Evolutionary conservation across 1,284 basidiomycete species (phyloP), one percentile per base, ranked within the genome.

Genomic region (Golubevia pallescens): DNA sequence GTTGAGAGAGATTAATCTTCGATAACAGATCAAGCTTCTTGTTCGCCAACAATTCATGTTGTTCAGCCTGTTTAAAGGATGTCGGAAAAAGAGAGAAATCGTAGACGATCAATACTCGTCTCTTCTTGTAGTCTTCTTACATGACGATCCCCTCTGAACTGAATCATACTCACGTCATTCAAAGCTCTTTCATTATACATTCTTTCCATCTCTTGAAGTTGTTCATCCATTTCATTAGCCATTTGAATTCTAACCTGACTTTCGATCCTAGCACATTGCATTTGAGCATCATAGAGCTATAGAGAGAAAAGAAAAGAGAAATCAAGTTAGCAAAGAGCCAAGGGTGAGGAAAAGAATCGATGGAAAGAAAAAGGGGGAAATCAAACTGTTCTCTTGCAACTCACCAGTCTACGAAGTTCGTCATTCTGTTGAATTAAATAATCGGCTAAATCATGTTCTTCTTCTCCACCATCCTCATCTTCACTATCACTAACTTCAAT

Each of bases 21-120:
- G 76, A 70, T n/a, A 85, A 63, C 16, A 85, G 64, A 48, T 85
- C 82, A 57, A 85, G 73, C 68, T 84, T 85, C 48, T 71, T 67
- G 62, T 84, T 81, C 28, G 75, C 67, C 56, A 81, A 76, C 7
- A 73, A 65, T 19, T 78, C 78, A 56, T 75, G 75, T 16, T 74
- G 62, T 61, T 77, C 75, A n/a, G 74, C 76, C 67, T 67, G 57
- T 28, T 28, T 28, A 28, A 28, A 28, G 28, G 28, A 34, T 10
- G 23, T 57, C 14, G 13, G 23, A 20, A 28, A 21, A 23, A 7
- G 16, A 38, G 16, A 28, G 5, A 3, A 58, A 16, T 16, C n/a
- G 28, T 28, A 28, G 28, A 28, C 28, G 28, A 23, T 54, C 53
- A 54, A 23, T 23, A 19, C 19, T 20, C 53, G 53, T 54, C 53